Evolutionary conservation across 352 stramenopile species (phyloP).

Genomic region (Phytophthora hibernalis): DNA sequence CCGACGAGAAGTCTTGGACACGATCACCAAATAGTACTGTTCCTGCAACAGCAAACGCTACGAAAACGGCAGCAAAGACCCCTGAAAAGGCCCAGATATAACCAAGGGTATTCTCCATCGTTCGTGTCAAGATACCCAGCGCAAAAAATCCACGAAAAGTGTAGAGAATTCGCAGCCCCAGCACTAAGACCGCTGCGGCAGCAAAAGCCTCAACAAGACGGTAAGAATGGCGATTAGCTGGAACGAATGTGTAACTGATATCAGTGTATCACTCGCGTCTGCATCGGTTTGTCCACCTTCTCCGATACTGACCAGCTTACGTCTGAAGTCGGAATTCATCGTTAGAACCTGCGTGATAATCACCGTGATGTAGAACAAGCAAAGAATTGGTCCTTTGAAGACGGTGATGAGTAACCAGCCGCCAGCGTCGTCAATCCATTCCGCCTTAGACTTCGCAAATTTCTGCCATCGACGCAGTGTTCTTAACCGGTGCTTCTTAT

Average conservation of each 20-base stretch:
- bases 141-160: conserved; percentile 62
- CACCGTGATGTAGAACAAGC: conserved; percentile 55
- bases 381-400: conserved; percentile 22
- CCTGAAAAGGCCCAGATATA: conserved; percentile 64
- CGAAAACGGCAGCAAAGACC: conserved; percentile 62
- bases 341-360: conserved; percentile 48
- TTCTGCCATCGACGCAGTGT: conserved; percentile 12
- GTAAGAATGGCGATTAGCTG: conserved; percentile 41
- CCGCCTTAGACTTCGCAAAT: conserved; percentile 26
- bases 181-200: conserved; percentile 38
- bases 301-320: conserved; percentile 49
- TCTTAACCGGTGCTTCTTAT: conserved; percentile 16
- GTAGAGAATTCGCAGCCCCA: conserved; percentile 53
- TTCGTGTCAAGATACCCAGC: conserved; percentile 65
- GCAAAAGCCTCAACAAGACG: conserved; percentile 40
- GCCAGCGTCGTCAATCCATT: conserved; percentile 40
- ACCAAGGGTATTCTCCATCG: conserved; percentile 50
- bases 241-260: conserved; percentile 35
- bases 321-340: conserved; percentile 42
- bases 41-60: conserved; percentile 56
- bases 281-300: conserved; percentile 34
- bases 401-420: conserved; percentile 44
- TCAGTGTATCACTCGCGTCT: conserved; percentile 20
- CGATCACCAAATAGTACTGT: conserved; percentile 65
- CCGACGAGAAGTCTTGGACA: conserved; percentile 54